A percentile compares a stretch with the other conserved stretches of the same genome.
phyloP scores from a whole-genome alignment of 108 stramenopile genomes.

The Cyclotella cryptica region DNA sequence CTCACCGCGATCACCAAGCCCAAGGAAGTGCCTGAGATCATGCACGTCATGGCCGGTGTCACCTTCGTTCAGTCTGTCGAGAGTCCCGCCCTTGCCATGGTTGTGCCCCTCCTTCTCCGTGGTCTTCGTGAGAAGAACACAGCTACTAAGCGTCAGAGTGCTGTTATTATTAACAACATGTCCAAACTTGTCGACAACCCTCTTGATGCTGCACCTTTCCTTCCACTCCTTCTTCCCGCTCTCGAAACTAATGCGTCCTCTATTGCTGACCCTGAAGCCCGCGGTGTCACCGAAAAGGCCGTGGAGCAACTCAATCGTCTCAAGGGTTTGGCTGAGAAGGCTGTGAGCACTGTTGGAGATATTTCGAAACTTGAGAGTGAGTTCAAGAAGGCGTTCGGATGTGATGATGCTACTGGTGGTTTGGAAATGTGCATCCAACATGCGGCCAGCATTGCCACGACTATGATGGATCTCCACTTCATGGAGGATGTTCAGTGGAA shows the following conservation, averaged over 20 bases:
- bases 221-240: constrained; percentile 93
- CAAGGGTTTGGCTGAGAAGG: constrained; percentile 88
- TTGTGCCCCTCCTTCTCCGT: constrained; percentile 97
- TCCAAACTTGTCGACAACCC: constrained; percentile 98
- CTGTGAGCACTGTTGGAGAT: constrained; percentile 82
- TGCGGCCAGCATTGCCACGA: constrained; percentile 79
- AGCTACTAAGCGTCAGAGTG: constrained; percentile 96
- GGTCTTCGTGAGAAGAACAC: constrained; percentile 93
- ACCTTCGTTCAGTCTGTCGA: constrained; percentile 99
- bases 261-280: constrained; percentile 97
- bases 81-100: constrained; percentile 97
- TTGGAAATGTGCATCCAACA: constrained; percentile 66
- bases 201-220: constrained; percentile 95
- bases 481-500: constrained; percentile 94
- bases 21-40: constrained; percentile 95
- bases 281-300: constrained; percentile 88
- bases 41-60: constrained; percentile 96
- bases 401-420: constrained; percentile 58
- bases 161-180: constrained; percentile 99
- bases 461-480: constrained; percentile 90
- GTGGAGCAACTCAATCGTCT: constrained; percentile 87
- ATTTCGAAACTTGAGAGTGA: constrained; percentile 72
- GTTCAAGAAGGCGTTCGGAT: constrained; percentile 72
- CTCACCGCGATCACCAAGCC: constrained; percentile 93
- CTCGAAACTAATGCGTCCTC: constrained; percentile 93